These are phyloP conservation scores for Alnus rubra DNA, from an alignment of 306 rosid species.

Conservation along the genomic window DNA sequence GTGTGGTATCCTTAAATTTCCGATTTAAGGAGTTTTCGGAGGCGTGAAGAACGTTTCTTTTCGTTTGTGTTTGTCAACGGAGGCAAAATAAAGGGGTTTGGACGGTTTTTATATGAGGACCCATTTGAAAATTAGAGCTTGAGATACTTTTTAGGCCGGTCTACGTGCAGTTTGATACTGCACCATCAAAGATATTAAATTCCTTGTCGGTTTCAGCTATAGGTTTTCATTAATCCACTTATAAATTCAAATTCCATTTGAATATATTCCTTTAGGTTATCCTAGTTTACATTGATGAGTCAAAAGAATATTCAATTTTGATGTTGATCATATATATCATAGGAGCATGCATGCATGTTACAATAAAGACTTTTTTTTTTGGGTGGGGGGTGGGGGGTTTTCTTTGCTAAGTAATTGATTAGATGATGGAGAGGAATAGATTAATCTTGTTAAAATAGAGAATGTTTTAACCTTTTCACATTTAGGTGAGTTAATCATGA, in stretches of 20 bases:
- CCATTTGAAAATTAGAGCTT: slow-evolving; percentile 33
- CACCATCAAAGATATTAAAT: slow-evolving; percentile 14
- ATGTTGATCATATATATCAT: too few relatives aligned
- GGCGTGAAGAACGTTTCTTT: slow-evolving; percentile 20
- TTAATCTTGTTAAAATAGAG: too few relatives aligned
- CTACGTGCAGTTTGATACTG: neutral
- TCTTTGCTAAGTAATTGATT: too few relatives aligned
- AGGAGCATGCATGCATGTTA: too few relatives aligned
- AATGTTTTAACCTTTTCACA: too few relatives aligned
- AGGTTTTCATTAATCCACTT: neutral
- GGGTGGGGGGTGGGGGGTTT: too few relatives aligned
- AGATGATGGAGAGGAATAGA: too few relatives aligned
- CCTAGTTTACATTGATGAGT: neutral
- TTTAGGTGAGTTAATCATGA: too few relatives aligned
- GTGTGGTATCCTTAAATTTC: neutral
- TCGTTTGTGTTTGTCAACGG: slow-evolving; percentile 10
- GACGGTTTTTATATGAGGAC: slow-evolving; percentile 22
- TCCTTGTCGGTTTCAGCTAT: slow-evolving; percentile 28
- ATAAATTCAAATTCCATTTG: too few relatives aligned
- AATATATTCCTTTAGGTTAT: too few relatives aligned
- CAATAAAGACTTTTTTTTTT: too few relatives aligned
- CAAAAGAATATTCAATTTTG: neutral
- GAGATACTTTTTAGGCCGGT: slow-evolving; percentile 19
- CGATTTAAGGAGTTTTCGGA: neutral
- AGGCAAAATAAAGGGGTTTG: slow-evolving; percentile 23